Conservation (phyloP, 805 yeast species). For the Starmera pachycereana region DNA sequence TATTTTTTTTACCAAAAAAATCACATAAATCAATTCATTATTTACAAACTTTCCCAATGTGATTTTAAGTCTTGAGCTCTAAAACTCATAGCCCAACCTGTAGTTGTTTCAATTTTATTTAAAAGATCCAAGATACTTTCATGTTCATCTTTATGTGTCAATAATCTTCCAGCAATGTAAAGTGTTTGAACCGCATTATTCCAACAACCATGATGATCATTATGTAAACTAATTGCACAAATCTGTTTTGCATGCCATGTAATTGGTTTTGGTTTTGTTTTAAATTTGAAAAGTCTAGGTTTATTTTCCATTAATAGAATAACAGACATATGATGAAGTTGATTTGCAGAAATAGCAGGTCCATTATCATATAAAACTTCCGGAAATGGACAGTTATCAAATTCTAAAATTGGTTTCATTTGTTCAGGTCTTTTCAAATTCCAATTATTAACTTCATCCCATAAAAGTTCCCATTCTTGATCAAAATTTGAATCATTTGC, state of each 20-base stretch:
- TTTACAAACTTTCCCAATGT: slow-evolving; percentile 13
- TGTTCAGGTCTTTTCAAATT: slow-evolving; percentile 23
- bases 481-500: slow-evolving; percentile 21
- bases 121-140: slow-evolving; percentile 20
- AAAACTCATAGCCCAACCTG: slow-evolving; percentile 25
- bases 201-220: slow-evolving; percentile 17
- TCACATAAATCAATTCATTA: no score
- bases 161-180: slow-evolving; percentile 14
- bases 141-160: slow-evolving; percentile 17
- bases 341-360: slow-evolving; percentile 28
- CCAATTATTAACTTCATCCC: slow-evolving; percentile 32
- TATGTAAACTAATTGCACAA: slow-evolving; percentile 11
- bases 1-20: no score
- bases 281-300: slow-evolving; percentile 25
- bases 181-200: slow-evolving; percentile 14
- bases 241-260: slow-evolving; percentile 18
- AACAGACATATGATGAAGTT: slow-evolving; percentile 28
- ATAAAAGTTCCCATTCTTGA: slow-evolving; percentile 27
- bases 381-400: slow-evolving; percentile 26
- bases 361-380: slow-evolving; percentile 25
- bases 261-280: slow-evolving; percentile 9
- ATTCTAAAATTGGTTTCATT: slow-evolving; percentile 24
- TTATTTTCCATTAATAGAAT: slow-evolving; percentile 29
- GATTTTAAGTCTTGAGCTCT: slow-evolving; percentile 19
- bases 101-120: slow-evolving; percentile 17